Evolutionary conservation across 495 filamentous ascomycete genomes (phyloP).

Genomic region (Annulohypoxylon bovei): DNA sequence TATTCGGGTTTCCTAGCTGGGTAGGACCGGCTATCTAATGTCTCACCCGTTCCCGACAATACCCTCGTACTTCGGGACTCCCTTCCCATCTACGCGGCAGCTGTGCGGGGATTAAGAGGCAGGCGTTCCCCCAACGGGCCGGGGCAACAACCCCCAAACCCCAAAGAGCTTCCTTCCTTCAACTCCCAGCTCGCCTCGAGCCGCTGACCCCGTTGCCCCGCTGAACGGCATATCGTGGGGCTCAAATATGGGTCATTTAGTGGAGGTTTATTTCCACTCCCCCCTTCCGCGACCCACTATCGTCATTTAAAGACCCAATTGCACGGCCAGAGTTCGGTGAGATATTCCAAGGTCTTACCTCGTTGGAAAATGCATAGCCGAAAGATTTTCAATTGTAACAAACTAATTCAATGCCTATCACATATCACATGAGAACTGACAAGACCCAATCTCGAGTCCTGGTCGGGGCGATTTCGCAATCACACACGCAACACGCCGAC

Average conservation of each 20-base stretch:
- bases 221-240: constrained; percentile 15
- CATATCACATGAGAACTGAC: constrained; percentile 38
- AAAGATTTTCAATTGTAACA: constrained; percentile 30
- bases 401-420: constrained; percentile 26
- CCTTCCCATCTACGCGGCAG: constrained; percentile 9
- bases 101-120: constrained; percentile 22
- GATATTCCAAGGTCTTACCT: constrained; percentile 44
- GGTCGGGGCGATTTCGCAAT: constrained; percentile 26
- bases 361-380: constrained; percentile 31
- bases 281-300: constrained; percentile 25
- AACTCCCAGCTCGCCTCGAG: constrained; percentile 18
- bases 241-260: constrained; percentile 33
- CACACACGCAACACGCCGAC: constrained; percentile 5
- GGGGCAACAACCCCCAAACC: constrained; percentile 2
- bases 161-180: not conserved
- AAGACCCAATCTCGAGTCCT: not conserved
- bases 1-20: constrained; percentile 33
- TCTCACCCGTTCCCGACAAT: constrained; percentile 28
- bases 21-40: constrained; percentile 19
- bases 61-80: not conserved
- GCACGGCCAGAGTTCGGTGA: constrained; percentile 38
- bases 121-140: not conserved
- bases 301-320: constrained; percentile 27
- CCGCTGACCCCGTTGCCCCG: constrained; percentile 8
- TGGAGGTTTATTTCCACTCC: constrained; percentile 44